A percentile compares a stretch with the other conserved stretches of the same genome.
phyloP scores from a whole-genome alignment of 2,329 filamentous ascomycete species.

The Trichoderma oligosporum region DNA sequence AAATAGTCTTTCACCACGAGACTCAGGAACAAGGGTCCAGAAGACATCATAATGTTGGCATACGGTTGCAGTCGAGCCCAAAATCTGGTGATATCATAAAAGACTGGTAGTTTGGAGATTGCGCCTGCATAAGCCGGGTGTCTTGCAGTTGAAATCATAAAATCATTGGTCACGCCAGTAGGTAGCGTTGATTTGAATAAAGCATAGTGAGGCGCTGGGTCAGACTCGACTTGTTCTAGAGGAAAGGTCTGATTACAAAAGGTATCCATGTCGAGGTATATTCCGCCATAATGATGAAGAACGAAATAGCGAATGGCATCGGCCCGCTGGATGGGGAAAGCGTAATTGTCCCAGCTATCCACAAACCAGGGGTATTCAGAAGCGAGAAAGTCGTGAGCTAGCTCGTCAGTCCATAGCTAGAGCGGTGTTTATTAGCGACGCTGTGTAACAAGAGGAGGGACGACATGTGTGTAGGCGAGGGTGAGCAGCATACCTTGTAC shows the following conservation, averaged over 20 bases:
- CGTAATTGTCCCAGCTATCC: slow-evolving; percentile 69
- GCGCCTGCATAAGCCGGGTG: slow-evolving; percentile 9
- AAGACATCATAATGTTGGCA: slow-evolving; percentile 17
- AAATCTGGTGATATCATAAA: slow-evolving; percentile 10
- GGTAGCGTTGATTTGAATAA: slow-evolving; percentile 10
- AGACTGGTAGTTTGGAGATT: slow-evolving; percentile 2
- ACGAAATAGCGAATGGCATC: slow-evolving; percentile 79
- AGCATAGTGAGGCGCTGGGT: slow-evolving; percentile 6
- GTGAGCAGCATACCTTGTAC: slow-evolving; percentile 11
- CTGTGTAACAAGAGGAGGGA: too few species aligned
- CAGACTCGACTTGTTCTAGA: slow-evolving; percentile 3
- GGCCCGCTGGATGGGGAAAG: slow-evolving; percentile 71
- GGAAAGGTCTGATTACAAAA: slow-evolving; percentile 13
- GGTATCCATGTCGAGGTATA: slow-evolving; percentile 73
- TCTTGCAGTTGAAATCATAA: slow-evolving; percentile 5
- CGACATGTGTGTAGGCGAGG: too few species aligned
- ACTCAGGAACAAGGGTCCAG: slow-evolving; percentile 8
- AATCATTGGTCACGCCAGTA: slow-evolving; percentile 11
- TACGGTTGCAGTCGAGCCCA: slow-evolving; percentile 11
- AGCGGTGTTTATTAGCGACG: neutral
- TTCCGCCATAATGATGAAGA: slow-evolving; percentile 70
- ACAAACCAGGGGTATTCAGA: slow-evolving; percentile 75
- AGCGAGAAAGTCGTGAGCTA: slow-evolving; percentile 66
- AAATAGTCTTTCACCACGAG: slow-evolving; percentile 11
- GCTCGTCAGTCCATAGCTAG: slow-evolving; percentile 72